phyloP scores from a whole-genome alignment of 1,139 yeast genomes.

The Wickerhamomyces sp. region DNA sequence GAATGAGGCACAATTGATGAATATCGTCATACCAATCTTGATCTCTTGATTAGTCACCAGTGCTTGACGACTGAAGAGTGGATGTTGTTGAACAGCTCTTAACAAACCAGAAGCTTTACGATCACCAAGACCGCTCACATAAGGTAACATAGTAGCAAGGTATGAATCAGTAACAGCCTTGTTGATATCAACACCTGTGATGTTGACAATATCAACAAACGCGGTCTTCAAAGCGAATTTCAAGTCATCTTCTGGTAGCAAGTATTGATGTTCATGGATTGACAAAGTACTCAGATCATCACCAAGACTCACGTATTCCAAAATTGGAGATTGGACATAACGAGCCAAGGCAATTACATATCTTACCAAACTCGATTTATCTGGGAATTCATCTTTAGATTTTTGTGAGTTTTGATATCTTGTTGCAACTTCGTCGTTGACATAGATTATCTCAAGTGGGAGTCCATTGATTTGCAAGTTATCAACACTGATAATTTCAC shows the following conservation, averaged over 20 bases:
- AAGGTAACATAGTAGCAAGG: slow-evolving; percentile 66
- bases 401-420: slow-evolving; percentile 77
- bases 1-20: slow-evolving; percentile 90
- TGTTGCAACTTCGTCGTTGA: slow-evolving; percentile 90
- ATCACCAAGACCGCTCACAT: slow-evolving; percentile 89
- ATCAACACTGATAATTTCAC: slow-evolving; percentile 55
- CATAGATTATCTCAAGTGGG: slow-evolving; percentile 57
- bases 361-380: slow-evolving; percentile 74
- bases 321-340: slow-evolving; percentile 82
- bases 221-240: slow-evolving; percentile 70
- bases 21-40: slow-evolving; percentile 64
- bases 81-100: slow-evolving; percentile 69
- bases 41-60: slow-evolving; percentile 70
- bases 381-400: slow-evolving; percentile 79
- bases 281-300: slow-evolving; percentile 67
- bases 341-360: slow-evolving; percentile 89
- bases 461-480: slow-evolving; percentile 46
- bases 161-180: slow-evolving; percentile 78
- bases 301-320: slow-evolving; percentile 81
- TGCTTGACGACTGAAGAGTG: slow-evolving; percentile 66
- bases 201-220: slow-evolving; percentile 83
- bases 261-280: slow-evolving; percentile 70
- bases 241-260: slow-evolving; percentile 61
- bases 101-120: slow-evolving; percentile 87
- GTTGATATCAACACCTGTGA: slow-evolving; percentile 91